phyloP scores from a whole-genome alignment of 129 eudicot genomes.

The Lactuca saligna region DNA sequence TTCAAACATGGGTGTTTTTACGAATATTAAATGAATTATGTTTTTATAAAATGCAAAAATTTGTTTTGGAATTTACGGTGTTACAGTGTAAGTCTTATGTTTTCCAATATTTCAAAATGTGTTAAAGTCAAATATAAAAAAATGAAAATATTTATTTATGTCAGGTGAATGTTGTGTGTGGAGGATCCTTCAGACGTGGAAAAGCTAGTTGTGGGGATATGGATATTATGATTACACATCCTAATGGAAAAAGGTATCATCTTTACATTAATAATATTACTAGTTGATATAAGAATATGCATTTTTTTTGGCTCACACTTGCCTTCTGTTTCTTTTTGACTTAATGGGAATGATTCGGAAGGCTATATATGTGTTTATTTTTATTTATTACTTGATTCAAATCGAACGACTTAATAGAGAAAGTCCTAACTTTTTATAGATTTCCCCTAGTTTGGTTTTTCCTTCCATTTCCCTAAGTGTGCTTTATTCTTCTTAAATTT shows the following conservation, averaged over 20 bases:
- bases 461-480: too few relatives aligned
- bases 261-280: conserved; percentile 7
- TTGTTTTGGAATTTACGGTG: too few relatives aligned
- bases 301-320: not conserved
- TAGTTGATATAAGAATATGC: not conserved
- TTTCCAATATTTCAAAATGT: not conserved
- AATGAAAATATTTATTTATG: not conserved
- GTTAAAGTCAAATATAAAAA: too few relatives aligned
- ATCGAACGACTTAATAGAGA: too few relatives aligned
- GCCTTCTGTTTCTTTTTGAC: not conserved
- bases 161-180: conserved; percentile 73
- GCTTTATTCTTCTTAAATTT: too few relatives aligned
- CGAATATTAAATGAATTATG: too few relatives aligned
- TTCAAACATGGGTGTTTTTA: too few relatives aligned
- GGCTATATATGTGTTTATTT: too few relatives aligned
- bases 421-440: too few relatives aligned
- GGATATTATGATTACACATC: conserved; percentile 91
- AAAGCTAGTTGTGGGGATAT: conserved; percentile 92
- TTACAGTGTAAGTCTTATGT: conserved; percentile 57
- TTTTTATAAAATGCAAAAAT: too few relatives aligned
- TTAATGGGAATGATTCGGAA: not conserved
- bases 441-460: too few relatives aligned
- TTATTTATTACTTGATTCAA: too few relatives aligned
- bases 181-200: conserved; percentile 97
- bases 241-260: conserved; percentile 79